Evolutionary conservation across 345 rosid species (phyloP), one percentile per base, ranked within the genome.

Genomic region (Rhodamnia argentea): DNA sequence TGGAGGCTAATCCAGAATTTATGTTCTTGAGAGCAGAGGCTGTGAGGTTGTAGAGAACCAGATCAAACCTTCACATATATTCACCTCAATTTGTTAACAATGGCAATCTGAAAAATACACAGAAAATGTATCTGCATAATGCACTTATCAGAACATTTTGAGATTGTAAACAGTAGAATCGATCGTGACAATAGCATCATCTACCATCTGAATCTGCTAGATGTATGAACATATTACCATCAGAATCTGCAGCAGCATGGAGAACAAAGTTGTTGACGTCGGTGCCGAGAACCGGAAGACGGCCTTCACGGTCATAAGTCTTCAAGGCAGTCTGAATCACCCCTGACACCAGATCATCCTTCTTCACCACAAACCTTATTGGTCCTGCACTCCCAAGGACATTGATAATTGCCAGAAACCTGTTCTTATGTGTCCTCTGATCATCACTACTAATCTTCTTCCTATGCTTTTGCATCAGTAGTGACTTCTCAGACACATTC

Each of bases 341-440:
- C 51, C 90, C 87, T 27, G 93, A 90, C 50, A 93, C 96, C 10
- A 87, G 82, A 76, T 95, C 96, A 52, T 90, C 89, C 86, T 93
- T 92, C 54, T 88, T 92, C 12, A 92, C 96, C 62, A 95, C 87
- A 86, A 96, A 93, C 76, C 95, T 92, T 75, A 96, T 86, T 74
- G 98, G 96, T 26, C 97, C 99, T 23, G 95, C 93, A 82, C 98
- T 96, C 9, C 99, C 99, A 82, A 95, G 83, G 83, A 96, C 94
- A 29, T 91, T 95, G 58, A 96, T 89, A 52, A 87, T 92, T 58
- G 93, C 91, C 91, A 95, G 89, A 50, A 94, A 64, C 84, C 93
- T 89, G 42, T 85, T 90, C 76, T 93, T 94, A 87, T 89, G 88
- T 52, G 52, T 87, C 84, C 90, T 85, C 88, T 29, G 75, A 82